These are phyloP conservation scores for Canariomyces notabilis DNA, from an alignment of 2,329 filamentous ascomycete genomes.

Conservation along the genomic window DNA sequence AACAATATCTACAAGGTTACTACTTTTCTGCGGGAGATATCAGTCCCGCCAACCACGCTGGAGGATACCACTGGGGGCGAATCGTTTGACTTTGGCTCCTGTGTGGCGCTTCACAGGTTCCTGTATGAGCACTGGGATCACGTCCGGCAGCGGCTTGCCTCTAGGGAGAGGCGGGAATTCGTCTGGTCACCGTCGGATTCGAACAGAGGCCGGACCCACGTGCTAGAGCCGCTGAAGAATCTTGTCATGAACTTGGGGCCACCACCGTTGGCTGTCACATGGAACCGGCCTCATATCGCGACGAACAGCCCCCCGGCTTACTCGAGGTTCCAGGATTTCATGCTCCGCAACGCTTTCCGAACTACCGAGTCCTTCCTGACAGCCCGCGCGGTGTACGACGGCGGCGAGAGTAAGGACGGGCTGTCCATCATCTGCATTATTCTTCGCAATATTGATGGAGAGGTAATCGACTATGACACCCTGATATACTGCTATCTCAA, in stretches of 20 bases:
- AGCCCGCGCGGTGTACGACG: conserved; percentile 63
- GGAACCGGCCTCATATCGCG: conserved; percentile 63
- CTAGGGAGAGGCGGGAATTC: conserved; percentile 53
- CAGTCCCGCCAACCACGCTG: conserved; percentile 47
- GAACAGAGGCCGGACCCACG: conserved; percentile 47
- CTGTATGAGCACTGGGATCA: conserved; percentile 69
- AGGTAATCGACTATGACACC: conserved; percentile 61
- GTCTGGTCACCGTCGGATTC: conserved; percentile 52
- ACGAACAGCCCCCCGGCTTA: conserved; percentile 59
- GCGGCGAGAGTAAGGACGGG: conserved; percentile 66
- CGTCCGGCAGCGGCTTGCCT: conserved; percentile 58
- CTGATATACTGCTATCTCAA: conserved; percentile 64
- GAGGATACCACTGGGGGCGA: conserved; percentile 41
- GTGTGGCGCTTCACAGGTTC: conserved; percentile 63
- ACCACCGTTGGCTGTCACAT: conserved; percentile 62
- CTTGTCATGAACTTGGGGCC: conserved; percentile 63
- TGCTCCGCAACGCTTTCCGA: conserved; percentile 63
- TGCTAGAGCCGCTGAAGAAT: conserved; percentile 55
- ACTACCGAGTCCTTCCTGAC: conserved; percentile 61
- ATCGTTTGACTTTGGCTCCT: conserved; percentile 65
- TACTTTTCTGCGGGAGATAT: conserved; percentile 62
- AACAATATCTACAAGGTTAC: conserved; percentile 65
- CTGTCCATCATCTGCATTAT: conserved; percentile 65
- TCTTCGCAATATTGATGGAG: conserved; percentile 60
- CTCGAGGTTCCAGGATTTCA: conserved; percentile 66